phyloP scores from a whole-genome alignment of 257 asterid species.

The Scutellaria baicalensis region DNA sequence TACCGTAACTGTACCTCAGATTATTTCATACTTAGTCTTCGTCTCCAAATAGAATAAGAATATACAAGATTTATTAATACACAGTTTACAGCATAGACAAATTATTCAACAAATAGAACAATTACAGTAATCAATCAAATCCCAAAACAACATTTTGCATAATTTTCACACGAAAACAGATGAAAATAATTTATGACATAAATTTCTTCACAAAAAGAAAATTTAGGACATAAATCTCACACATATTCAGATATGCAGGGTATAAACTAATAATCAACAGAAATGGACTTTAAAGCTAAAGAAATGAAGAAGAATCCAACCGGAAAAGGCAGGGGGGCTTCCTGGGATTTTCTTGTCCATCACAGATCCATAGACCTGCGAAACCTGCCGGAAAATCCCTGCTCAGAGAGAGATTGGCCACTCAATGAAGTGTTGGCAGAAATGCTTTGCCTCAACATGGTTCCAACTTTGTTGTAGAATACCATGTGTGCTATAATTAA shows the following conservation, averaged over 20 bases:
- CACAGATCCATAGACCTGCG: slow-evolving; percentile 15
- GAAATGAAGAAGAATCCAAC: slow-evolving; percentile 13
- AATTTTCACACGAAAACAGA: neutral
- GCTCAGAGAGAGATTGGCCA: slow-evolving; percentile 34
- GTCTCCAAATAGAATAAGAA: neutral
- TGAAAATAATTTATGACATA: neutral
- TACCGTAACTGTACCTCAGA: neutral
- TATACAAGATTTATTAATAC: neutral
- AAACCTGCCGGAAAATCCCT: slow-evolving; percentile 19
- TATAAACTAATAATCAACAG: neutral
- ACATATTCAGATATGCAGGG: neutral
- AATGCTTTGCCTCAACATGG: slow-evolving; percentile 47
- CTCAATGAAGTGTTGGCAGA: slow-evolving; percentile 24
- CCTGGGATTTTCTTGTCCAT: neutral
- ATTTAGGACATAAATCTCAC: neutral
- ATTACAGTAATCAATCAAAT: neutral
- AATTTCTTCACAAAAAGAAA: neutral
- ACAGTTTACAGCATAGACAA: neutral
- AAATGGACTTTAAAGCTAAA: neutral
- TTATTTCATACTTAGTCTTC: neutral
- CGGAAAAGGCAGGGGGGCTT: slow-evolving; percentile 12
- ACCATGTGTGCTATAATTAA: slow-evolving; percentile 48
- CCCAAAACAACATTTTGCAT: neutral
- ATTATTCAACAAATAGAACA: neutral
- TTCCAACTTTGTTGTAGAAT: slow-evolving; percentile 47